phyloP scores from a whole-genome alignment of 257 asterid species.

The Petunia axillaris region DNA sequence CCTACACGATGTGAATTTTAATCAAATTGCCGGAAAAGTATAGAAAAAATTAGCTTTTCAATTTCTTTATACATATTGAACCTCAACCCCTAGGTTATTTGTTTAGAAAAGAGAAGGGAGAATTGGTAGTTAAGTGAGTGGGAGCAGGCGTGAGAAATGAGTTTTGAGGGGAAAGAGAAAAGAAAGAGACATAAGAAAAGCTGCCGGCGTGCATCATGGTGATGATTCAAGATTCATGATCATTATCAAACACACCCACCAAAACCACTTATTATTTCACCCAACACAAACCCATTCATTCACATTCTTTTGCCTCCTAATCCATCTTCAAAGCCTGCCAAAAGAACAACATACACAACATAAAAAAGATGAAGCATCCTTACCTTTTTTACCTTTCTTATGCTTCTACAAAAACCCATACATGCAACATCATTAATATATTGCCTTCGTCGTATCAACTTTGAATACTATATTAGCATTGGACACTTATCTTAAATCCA shows the following conservation, averaged over 20 bases:
- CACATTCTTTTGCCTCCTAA: slow-evolving; percentile 67
- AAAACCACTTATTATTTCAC: slow-evolving; percentile 2
- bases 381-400: slow-evolving; percentile 33
- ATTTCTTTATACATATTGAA: slow-evolving; percentile 4
- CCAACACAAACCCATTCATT: slow-evolving; percentile 25
- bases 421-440: not conserved
- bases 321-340: slow-evolving; percentile 60
- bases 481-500: slow-evolving; percentile 37
- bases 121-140: slow-evolving; percentile 27
- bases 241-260: slow-evolving; percentile 56
- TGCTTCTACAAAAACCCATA: slow-evolving; percentile 24
- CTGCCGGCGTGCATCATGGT: slow-evolving; percentile 75
- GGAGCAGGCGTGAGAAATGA: slow-evolving; percentile 74
- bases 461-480: not conserved
- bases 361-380: not conserved
- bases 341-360: not conserved
- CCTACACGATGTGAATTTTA: too few relatives aligned
- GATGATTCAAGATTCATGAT: slow-evolving; percentile 24
- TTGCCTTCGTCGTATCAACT: slow-evolving; percentile 19
- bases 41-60: slow-evolving; percentile 30
- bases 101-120: not conserved
- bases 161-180: slow-evolving; percentile 29
- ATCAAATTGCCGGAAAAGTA: too few relatives aligned
- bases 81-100: too few relatives aligned
- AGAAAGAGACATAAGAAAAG: slow-evolving; percentile 54